Percentiles rank a stretch among this genome's conserved stretches.
Evolutionary conservation across 2,329 filamentous ascomycete species (phyloP).

Genomic region (Incumbomyces delicatus): DNA sequence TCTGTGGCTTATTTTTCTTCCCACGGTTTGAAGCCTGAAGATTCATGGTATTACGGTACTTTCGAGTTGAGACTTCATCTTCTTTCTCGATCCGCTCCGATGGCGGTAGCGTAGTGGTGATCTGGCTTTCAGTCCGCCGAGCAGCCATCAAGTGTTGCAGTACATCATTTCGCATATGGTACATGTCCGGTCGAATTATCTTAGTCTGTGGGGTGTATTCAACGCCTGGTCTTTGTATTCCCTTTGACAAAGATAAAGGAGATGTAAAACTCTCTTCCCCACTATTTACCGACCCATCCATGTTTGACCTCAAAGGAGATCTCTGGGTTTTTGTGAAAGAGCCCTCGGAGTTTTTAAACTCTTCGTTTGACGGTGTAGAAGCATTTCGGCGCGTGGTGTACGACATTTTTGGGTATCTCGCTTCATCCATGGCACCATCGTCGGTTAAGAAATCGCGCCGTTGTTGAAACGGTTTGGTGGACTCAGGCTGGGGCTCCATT

Average conservation of each 20-base stretch:
- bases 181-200: not conserved
- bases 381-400: too few species aligned
- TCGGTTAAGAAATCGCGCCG: too few species aligned
- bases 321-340: not conserved
- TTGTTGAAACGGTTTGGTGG: too few species aligned
- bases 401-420: too few species aligned
- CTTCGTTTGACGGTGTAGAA: not conserved
- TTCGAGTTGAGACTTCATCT: constrained; percentile 1
- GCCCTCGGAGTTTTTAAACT: not conserved
- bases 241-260: not conserved
- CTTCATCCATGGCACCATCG: too few species aligned
- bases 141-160: not conserved
- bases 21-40: constrained; percentile 12
- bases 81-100: not conserved
- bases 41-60: constrained; percentile 5
- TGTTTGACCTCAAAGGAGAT: not conserved
- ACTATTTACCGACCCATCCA: not conserved
- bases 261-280: not conserved
- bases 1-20: constrained; percentile 8
- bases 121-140: too few species aligned
- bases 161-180: not conserved
- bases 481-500: too few species aligned
- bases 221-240: not conserved
- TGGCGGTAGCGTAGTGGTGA: not conserved
- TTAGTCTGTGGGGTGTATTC: not conserved